phyloP scores from a whole-genome alignment of 306 rosid genomes.

The Trichosanthes cucumerina region DNA sequence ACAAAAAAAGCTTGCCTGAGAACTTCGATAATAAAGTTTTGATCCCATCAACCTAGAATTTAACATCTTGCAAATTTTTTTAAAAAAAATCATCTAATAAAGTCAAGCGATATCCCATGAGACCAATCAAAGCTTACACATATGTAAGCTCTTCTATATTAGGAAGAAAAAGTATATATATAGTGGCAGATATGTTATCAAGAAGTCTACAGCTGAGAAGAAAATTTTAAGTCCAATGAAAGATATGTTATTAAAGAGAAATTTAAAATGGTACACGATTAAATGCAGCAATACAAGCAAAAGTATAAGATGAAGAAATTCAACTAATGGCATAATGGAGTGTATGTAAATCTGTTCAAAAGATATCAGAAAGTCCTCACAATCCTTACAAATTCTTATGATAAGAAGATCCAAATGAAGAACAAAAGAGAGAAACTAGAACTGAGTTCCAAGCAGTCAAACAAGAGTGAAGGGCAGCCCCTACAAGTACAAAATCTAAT shows the following conservation, averaged over 20 bases:
- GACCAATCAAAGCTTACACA: too few relatives aligned
- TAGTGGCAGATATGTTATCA: too few relatives aligned
- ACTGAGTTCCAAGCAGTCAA: constrained; percentile 2
- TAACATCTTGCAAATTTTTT: too few relatives aligned
- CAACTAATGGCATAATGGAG: not conserved
- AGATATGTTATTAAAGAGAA: not conserved
- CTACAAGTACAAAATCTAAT: constrained; percentile 17
- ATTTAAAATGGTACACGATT: not conserved
- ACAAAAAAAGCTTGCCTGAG: too few relatives aligned
- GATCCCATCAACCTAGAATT: too few relatives aligned
- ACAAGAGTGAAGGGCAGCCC: not conserved
- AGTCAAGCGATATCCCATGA: too few relatives aligned
- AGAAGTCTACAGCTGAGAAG: not conserved
- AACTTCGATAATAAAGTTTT: too few relatives aligned
- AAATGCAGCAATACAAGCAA: not conserved
- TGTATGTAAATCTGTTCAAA: not conserved
- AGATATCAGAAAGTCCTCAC: not conserved
- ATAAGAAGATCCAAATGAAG: constrained; percentile 2
- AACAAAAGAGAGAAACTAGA: not conserved
- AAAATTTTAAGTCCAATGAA: not conserved
- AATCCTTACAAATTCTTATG: constrained; percentile 1
- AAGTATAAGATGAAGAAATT: not conserved
- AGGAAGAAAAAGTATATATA: too few relatives aligned
- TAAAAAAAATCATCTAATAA: too few relatives aligned
- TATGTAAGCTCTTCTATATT: too few relatives aligned